Conservation (phyloP, 805 yeast genomes). For the Candida quercuum region DNA sequence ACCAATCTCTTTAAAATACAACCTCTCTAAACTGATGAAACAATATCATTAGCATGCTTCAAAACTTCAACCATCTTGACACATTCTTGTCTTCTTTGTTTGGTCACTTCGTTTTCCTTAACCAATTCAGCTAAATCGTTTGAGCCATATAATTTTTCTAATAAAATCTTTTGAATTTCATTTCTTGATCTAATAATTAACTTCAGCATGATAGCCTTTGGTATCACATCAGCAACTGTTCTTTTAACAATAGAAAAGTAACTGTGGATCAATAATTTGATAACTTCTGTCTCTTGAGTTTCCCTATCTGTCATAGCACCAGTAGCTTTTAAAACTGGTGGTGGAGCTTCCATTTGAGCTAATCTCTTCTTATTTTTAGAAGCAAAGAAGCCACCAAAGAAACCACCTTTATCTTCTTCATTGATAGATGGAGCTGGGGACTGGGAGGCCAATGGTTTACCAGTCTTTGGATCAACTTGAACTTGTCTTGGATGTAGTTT, state of each 20-base stretch:
- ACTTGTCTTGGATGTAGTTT: slow-evolving; percentile 68
- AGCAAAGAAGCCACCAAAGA: slow-evolving; percentile 93
- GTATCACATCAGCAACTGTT: slow-evolving; percentile 88
- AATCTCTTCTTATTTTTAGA: slow-evolving; percentile 89
- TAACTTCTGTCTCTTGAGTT: slow-evolving; percentile 94
- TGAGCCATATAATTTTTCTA: slow-evolving; percentile 79
- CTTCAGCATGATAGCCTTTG: slow-evolving; percentile 93
- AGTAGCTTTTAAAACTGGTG: slow-evolving; percentile 87
- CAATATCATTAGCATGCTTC: slow-evolving; percentile 86
- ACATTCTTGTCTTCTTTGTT: slow-evolving; percentile 93
- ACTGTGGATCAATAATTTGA: slow-evolving; percentile 83
- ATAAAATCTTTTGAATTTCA: slow-evolving; percentile 83
- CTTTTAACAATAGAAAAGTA: slow-evolving; percentile 91
- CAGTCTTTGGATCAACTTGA: slow-evolving; percentile 83
- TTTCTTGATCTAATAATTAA: slow-evolving; percentile 78
- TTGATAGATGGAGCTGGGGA: slow-evolving; percentile 25
- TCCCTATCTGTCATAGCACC: slow-evolving; percentile 92
- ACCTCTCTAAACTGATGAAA: slow-evolving; percentile 33
- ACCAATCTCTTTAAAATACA: background rate
- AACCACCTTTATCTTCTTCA: slow-evolving; percentile 58
- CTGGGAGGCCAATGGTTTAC: slow-evolving; percentile 57
- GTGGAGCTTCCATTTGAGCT: slow-evolving; percentile 97
- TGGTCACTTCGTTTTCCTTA: slow-evolving; percentile 87
- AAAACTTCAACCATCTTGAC: slow-evolving; percentile 91
- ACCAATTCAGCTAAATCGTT: slow-evolving; percentile 72